Conservation (phyloP, 2,329 filamentous ascomycete species). For the Xylaria sp. region DNA sequence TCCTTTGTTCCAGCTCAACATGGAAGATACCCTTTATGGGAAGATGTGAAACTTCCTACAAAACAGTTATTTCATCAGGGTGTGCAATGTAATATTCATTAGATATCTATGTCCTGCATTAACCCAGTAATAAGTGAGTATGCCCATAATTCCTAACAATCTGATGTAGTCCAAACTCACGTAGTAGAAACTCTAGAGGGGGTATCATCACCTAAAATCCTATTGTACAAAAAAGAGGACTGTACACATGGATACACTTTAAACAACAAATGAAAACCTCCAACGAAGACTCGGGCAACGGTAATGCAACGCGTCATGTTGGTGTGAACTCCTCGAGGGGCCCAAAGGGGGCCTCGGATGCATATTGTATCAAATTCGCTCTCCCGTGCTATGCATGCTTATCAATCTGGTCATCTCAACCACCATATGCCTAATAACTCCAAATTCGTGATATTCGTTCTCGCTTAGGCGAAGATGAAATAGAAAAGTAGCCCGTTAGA, state of each 20-base stretch:
- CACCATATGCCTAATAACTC: constrained; percentile 19
- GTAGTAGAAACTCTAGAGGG: constrained; percentile 17
- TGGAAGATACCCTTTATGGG: not conserved
- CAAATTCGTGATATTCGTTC: constrained; percentile 20
- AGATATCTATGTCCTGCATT: not conserved
- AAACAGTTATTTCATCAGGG: not conserved
- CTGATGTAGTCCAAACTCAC: not conserved
- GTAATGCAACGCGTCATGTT: not conserved
- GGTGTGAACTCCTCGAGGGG: constrained; percentile 13
- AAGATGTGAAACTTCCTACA: no score
- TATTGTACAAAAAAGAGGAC: constrained; percentile 25
- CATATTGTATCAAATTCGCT: constrained; percentile 8
- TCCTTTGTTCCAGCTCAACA: no score
- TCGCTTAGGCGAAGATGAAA: not conserved
- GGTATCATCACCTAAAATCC: constrained; percentile 22
- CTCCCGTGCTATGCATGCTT: constrained; percentile 18
- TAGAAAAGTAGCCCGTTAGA: not conserved
- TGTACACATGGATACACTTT: not conserved
- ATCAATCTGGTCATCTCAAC: constrained; percentile 12
- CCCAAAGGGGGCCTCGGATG: constrained; percentile 8
- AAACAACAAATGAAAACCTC: not conserved
- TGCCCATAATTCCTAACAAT: constrained; percentile 1
- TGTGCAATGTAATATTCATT: not conserved
- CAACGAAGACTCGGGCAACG: not conserved
- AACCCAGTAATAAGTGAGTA: not conserved